Base-by-base conservation (phyloP, 768 basidiomycete genomes). In the Leccinum boreale region DNA sequence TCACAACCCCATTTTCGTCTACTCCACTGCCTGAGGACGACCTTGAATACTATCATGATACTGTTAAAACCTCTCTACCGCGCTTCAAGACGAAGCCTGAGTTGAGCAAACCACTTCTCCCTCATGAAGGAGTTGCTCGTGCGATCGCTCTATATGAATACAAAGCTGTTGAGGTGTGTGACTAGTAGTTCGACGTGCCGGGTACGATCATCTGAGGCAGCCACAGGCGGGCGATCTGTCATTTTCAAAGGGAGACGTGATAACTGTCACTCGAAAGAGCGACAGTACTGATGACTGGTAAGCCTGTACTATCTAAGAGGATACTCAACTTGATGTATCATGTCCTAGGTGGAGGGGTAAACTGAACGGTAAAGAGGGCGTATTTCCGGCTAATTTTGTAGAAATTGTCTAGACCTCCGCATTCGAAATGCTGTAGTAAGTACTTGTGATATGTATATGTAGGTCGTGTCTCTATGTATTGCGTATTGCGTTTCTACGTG, bases 371-470 rank as follows among this genome's bases (percentile, higher is more conserved):
- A 70, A 77, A 39, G 75, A 82, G 62, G 91, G 91, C 0, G 81
- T 87, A 47, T 92, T 93, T 70, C 90, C 90, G 33, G 90, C 90
- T 15, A 92, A 92, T 69, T 90, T 90, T 64, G 87, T 91, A n/a
- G 87, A 90, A 67, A 71, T 90, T 56, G 73, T 78, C 26, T 80
- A 67, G 59, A 15, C 11, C 12, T 55, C 21, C 14, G 24, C 33
- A 19, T 42, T 19, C 44, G 3, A 9, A 10, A 29, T 53, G 14
- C 12, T 52, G 50, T 52, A 50, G 45, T 36, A 12, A 50, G 45
- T 33, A 1, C 12, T 33, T 33, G 15, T 58, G 49, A 44, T 53
- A 23, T 58, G 23, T 23, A 50, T 50, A 24, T n/a, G 17, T 17
- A 8, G 17, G 15, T 14, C 61, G 53, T 58, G 47, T 57, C 7